Percentiles rank a stretch among this genome's conserved stretches.
These are phyloP conservation scores for Pyrus betulifolia DNA, from an alignment of 306 rosid genomes.

Conservation along the genomic window DNA sequence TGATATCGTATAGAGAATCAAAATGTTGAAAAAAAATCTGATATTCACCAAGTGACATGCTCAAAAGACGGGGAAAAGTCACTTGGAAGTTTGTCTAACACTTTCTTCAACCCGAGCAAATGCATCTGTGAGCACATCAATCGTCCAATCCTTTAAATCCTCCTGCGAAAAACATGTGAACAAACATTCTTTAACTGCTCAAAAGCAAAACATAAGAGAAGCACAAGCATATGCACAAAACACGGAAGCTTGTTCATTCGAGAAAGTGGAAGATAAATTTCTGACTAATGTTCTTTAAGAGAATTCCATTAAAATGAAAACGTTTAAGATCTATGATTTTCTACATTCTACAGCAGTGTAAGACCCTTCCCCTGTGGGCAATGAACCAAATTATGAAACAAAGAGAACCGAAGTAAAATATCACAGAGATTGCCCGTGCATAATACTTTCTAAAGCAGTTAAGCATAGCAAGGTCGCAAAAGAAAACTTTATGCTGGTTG, in stretches of 20 bases:
- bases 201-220: neutral
- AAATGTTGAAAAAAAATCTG: neutral
- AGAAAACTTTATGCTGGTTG: neutral
- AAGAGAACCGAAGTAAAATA: no score
- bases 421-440: neutral
- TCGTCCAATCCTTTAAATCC: constrained; percentile 76
- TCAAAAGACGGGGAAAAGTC: constrained; percentile 4
- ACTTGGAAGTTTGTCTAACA: constrained; percentile 31
- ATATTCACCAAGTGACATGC: neutral
- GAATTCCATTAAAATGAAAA: neutral
- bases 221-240: neutral
- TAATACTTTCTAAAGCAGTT: neutral
- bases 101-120: constrained; percentile 55
- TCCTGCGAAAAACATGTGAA: constrained; percentile 35
- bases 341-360: neutral
- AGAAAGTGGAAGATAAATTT: neutral
- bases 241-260: neutral
- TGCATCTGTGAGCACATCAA: constrained; percentile 64
- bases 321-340: neutral
- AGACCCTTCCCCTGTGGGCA: neutral
- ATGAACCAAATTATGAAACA: neutral
- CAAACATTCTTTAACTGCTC: neutral
- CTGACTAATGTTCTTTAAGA: neutral
- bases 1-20: neutral
- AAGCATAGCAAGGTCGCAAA: neutral